A percentile compares a stretch with the other conserved stretches of the same genome.
phyloP scores from a whole-genome alignment of 768 basidiomycete species.

The Galerina marginata region DNA sequence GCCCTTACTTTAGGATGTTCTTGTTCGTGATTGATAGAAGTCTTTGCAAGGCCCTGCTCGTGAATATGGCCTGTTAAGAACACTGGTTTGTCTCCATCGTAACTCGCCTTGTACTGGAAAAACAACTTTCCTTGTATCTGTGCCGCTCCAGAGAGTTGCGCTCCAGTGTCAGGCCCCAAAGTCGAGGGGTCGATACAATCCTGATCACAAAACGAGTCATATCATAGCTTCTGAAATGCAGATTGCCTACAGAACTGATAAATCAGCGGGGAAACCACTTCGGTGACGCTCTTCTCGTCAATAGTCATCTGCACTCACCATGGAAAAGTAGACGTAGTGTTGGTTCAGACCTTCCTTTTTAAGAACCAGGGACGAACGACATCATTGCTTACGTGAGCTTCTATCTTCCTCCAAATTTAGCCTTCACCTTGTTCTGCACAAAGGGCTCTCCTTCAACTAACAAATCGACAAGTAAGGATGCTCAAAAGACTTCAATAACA shows the following conservation, averaged over 20 bases:
- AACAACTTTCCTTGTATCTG: slow-evolving; percentile 11
- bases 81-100: slow-evolving; percentile 31
- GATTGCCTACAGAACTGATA: neutral
- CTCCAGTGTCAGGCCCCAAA: neutral
- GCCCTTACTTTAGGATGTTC: slow-evolving; percentile 32
- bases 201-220: neutral
- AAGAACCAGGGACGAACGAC: slow-evolving; percentile 18
- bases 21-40: slow-evolving; percentile 32
- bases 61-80: slow-evolving; percentile 13
- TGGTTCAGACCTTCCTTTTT: slow-evolving; percentile 22
- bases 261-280: slow-evolving; percentile 2
- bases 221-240: neutral
- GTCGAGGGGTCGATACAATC: neutral
- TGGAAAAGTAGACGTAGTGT: slow-evolving; percentile 9
- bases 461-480: slow-evolving; percentile 20
- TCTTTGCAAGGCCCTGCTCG: slow-evolving; percentile 12
- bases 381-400: slow-evolving; percentile 15
- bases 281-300: slow-evolving; percentile 6
- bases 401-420: slow-evolving; percentile 22
- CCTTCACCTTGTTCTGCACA: slow-evolving; percentile 35
- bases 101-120: slow-evolving; percentile 31
- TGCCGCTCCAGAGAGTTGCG: neutral
- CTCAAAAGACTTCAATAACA: slow-evolving; percentile 8
- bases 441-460: slow-evolving; percentile 29
- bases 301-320: slow-evolving; percentile 13